phyloP scores from a whole-genome alignment of 768 basidiomycete genomes.

The Collybia sordida region DNA sequence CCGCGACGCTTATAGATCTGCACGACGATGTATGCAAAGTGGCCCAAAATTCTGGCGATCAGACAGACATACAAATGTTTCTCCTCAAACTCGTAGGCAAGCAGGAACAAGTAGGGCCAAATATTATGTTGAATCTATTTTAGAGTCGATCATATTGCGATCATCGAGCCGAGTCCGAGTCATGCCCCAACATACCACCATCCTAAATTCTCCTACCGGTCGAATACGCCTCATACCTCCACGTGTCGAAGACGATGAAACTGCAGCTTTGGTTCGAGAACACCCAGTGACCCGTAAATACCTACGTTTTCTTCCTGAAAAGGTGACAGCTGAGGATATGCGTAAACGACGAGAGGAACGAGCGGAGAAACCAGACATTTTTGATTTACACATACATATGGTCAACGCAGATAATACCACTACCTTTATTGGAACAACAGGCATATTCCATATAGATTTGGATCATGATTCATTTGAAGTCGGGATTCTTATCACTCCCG shows the following conservation, averaged over 20 bases:
- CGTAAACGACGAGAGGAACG: constrained; percentile 32
- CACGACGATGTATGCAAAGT: too few relatives aligned
- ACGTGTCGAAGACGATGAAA: constrained; percentile 31
- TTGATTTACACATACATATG: constrained; percentile 38
- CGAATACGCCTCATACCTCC: constrained; percentile 35
- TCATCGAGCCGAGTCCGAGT: constrained; percentile 7
- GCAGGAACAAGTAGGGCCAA: not conserved
- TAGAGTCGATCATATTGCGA: not conserved
- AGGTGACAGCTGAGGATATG: constrained; percentile 33
- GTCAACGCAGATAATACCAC: constrained; percentile 21
- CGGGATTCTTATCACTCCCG: constrained; percentile 39
- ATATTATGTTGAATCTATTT: not conserved
- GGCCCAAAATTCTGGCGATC: too few relatives aligned
- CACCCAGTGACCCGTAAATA: constrained; percentile 38
- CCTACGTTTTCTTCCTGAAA: constrained; percentile 37
- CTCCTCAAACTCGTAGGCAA: too few relatives aligned
- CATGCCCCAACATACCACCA: constrained; percentile 28
- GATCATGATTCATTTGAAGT: constrained; percentile 35
- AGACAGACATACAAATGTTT: too few relatives aligned
- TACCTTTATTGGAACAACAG: constrained; percentile 35
- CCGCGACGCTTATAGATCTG: too few relatives aligned
- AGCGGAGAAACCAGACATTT: constrained; percentile 26
- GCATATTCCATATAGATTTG: constrained; percentile 37
- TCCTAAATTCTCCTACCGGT: constrained; percentile 30
- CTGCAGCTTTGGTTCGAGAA: constrained; percentile 31